These are phyloP conservation scores for Pyracantha coccinea DNA, from an alignment of 331 rosid species.

Conservation along the genomic window DNA sequence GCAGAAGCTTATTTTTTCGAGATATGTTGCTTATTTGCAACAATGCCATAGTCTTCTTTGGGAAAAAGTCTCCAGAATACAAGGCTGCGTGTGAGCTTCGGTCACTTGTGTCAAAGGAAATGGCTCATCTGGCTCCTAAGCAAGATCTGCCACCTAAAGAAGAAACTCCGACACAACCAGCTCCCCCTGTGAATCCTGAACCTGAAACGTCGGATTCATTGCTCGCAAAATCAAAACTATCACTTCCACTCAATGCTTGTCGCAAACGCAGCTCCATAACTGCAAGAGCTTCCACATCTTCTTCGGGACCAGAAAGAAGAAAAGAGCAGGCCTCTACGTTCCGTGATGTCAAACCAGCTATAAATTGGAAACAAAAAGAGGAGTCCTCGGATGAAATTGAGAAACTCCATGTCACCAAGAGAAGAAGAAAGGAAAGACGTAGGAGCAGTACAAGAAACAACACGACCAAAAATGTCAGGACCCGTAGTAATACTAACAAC, in stretches of 20 bases:
- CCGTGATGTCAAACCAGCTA: conserved; percentile 13
- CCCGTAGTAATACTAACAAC: conserved; percentile 6
- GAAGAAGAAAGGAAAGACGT: conserved; percentile 13
- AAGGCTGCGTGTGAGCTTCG: conserved; percentile 17
- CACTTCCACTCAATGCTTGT: conserved; percentile 23
- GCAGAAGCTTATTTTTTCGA: conserved; percentile 15
- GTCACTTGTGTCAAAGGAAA: conserved; percentile 11
- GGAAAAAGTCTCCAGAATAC: conserved; percentile 5
- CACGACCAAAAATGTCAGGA: conserved; percentile 1
- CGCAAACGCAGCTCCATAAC: conserved; percentile 32
- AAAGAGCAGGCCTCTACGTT: conserved; percentile 4
- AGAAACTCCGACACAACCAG: neutral
- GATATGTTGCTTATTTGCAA: conserved; percentile 18
- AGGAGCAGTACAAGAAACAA: conserved; percentile 8
- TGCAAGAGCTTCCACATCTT: conserved; percentile 24
- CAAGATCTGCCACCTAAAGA: conserved; percentile 7
- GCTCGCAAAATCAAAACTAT: conserved; percentile 16
- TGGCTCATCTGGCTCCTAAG: neutral
- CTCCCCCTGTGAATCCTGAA: neutral
- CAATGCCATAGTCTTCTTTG: conserved; percentile 17
- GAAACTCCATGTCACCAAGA: conserved; percentile 7
- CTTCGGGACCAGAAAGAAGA: conserved; percentile 16
- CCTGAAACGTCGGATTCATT: conserved; percentile 14
- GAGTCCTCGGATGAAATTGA: conserved; percentile 15
- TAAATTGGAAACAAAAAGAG: conserved; percentile 14